Percentiles rank a stretch among this genome's conserved stretches.
phyloP scores from a whole-genome alignment of 305 asterid genomes.

The Solanum hybrid region DNA sequence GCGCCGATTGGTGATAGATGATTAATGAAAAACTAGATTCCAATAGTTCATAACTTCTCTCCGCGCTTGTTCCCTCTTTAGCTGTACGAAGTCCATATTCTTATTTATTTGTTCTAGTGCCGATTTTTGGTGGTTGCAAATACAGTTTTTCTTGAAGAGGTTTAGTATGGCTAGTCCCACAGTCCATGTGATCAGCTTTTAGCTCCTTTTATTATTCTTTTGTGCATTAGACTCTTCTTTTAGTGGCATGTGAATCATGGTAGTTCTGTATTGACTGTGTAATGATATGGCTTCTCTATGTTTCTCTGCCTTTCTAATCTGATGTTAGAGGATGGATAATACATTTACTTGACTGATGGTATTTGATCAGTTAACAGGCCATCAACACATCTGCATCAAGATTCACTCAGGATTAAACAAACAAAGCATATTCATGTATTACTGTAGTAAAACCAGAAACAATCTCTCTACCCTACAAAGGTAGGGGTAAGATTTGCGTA shows the following conservation, averaged over 20 bases:
- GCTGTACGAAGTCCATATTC: conserved; percentile 16
- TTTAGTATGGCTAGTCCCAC: conserved; percentile 10
- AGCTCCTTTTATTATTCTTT: neutral
- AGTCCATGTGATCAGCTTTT: neutral
- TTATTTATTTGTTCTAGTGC: conserved; percentile 19
- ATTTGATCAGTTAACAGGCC: neutral
- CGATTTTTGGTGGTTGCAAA: conserved; percentile 3
- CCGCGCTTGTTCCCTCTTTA: conserved; percentile 17
- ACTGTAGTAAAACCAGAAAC: neutral
- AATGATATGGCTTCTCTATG: conserved; percentile 3
- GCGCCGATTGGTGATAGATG: conserved; percentile 17
- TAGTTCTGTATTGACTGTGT: conserved; percentile 6
- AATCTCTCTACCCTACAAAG: neutral
- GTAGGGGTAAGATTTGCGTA: neutral
- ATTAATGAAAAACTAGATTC: conserved; percentile 12
- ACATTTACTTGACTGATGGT: neutral
- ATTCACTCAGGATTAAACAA: neutral
- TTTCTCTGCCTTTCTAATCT: neutral
- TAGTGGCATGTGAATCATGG: neutral
- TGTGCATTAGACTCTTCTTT: neutral
- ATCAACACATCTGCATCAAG: neutral
- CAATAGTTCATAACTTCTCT: conserved; percentile 7
- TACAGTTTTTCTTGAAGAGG: neutral
- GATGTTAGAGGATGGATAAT: neutral
- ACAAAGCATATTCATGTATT: neutral